Conservation (phyloP, 805 yeast species). For the Cyberlindnera mrakii region DNA sequence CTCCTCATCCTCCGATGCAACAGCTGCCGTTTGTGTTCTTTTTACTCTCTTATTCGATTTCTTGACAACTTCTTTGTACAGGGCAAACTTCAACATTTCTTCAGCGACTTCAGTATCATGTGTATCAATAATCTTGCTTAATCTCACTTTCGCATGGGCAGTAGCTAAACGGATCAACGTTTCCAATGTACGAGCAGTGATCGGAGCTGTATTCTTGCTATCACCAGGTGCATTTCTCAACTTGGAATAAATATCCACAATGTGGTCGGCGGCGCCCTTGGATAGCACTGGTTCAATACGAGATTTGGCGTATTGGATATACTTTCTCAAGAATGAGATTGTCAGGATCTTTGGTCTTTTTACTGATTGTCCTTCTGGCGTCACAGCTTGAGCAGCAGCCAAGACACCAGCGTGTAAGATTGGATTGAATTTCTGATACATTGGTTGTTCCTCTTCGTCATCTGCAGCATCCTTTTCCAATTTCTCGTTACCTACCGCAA, state of each 20-base stretch:
- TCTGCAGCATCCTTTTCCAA: slow-evolving; percentile 43
- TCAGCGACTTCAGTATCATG: slow-evolving; percentile 86
- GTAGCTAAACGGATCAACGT: slow-evolving; percentile 91
- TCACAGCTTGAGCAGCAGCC: slow-evolving; percentile 27
- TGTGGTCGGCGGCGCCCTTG: slow-evolving; percentile 68
- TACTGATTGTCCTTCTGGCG: slow-evolving; percentile 23
- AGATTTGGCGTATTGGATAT: slow-evolving; percentile 89
- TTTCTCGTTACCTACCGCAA: slow-evolving; percentile 74
- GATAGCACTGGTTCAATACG: slow-evolving; percentile 79
- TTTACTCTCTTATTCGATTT: slow-evolving; percentile 6
- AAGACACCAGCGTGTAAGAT: slow-evolving; percentile 75
- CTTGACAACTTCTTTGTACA: slow-evolving; percentile 65
- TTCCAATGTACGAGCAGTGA: slow-evolving; percentile 97
- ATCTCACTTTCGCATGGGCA: slow-evolving; percentile 94
- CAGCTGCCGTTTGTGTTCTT: background rate
- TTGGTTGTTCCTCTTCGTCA: slow-evolving; percentile 30
- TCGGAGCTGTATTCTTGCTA: slow-evolving; percentile 81
- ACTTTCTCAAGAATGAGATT: slow-evolving; percentile 83
- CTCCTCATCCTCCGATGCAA: background rate
- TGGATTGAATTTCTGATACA: slow-evolving; percentile 82
- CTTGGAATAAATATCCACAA: slow-evolving; percentile 73
- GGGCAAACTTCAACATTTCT: slow-evolving; percentile 74
- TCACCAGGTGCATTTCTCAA: slow-evolving; percentile 69
- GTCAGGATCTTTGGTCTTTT: slow-evolving; percentile 48
- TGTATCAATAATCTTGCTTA: slow-evolving; percentile 66